phyloP scores from a whole-genome alignment of 176 grass and related monocot genomes.

The Zea luxurians region DNA sequence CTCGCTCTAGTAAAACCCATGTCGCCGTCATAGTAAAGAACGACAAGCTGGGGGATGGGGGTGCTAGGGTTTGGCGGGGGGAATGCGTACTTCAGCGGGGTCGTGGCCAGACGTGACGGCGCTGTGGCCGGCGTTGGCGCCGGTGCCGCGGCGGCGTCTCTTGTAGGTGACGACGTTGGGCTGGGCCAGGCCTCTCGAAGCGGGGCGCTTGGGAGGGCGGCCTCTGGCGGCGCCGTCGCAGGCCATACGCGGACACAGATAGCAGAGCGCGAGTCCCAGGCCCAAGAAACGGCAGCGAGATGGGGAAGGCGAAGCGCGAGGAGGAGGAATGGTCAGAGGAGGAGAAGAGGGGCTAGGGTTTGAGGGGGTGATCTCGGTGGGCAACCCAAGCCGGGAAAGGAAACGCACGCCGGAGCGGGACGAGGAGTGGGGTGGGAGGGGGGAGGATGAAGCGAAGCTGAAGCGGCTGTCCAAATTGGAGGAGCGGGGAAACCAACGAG shows the following conservation, averaged over 20 bases:
- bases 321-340: neutral
- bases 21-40: neutral
- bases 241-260: constrained; percentile 26
- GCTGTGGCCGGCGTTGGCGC: neutral
- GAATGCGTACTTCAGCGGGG: neutral
- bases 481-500: neutral
- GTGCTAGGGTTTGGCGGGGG: neutral
- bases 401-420: neutral
- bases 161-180: constrained; percentile 50
- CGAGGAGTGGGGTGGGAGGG: neutral
- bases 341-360: constrained; percentile 26
- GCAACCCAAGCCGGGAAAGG: neutral
- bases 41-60: neutral
- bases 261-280: neutral
- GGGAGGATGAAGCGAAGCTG: neutral
- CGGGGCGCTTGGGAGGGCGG: constrained; percentile 35
- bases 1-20: neutral
- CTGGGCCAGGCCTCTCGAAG: neutral
- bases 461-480: constrained; percentile 10
- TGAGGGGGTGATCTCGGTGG: neutral
- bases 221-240: constrained; percentile 27
- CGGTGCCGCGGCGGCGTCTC: constrained; percentile 34
- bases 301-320: neutral
- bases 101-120: neutral
- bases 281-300: neutral